Percentiles rank a stretch among this genome's conserved stretches.
Evolutionary conservation across 2,329 filamentous ascomycete genomes (phyloP).

Genomic region (Fragosphaeria purpurea): DNA sequence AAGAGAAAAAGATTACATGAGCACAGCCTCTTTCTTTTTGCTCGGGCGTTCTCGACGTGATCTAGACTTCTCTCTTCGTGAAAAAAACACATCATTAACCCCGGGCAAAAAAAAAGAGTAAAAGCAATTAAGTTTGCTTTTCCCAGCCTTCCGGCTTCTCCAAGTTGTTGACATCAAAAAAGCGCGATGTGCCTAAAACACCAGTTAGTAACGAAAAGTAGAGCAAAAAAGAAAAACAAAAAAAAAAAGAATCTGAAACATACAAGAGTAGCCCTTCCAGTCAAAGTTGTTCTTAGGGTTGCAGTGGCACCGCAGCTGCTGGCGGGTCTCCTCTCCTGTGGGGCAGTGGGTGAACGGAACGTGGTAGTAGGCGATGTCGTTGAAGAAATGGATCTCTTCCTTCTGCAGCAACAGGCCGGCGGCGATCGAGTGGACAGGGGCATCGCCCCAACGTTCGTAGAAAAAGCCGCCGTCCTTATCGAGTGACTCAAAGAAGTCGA

Average conservation of each 20-base stretch:
- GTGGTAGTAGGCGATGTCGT: constrained; percentile 97
- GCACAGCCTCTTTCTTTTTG: too few relatives aligned
- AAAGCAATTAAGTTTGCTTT: constrained; percentile 44
- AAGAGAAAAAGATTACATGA: too few relatives aligned
- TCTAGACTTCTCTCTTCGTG: too few relatives aligned
- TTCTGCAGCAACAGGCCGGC: constrained; percentile 80
- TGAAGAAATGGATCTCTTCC: constrained; percentile 95
- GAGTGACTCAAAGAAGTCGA: constrained; percentile 81
- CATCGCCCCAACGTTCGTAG: constrained; percentile 85
- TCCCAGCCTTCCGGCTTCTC: constrained; percentile 81
- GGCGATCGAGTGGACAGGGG: constrained; percentile 95
- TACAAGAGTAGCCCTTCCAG: constrained; percentile 98
- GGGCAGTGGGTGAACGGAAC: constrained; percentile 97
- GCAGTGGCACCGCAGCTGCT: constrained; percentile 86
- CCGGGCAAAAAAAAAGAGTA: not conserved
- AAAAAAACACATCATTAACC: too few relatives aligned
- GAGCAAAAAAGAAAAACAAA: too few relatives aligned
- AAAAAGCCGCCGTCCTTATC: constrained; percentile 94
- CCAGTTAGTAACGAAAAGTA: not conserved
- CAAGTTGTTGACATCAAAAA: constrained; percentile 72
- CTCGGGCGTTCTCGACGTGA: too few relatives aligned
- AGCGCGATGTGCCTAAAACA: constrained; percentile 65
- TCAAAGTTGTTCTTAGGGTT: constrained; percentile 97
- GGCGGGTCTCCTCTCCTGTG: constrained; percentile 71
- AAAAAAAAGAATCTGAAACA: constrained; percentile 26